phyloP scores from a whole-genome alignment of 305 asterid species.

The Rubia peregrina region DNA sequence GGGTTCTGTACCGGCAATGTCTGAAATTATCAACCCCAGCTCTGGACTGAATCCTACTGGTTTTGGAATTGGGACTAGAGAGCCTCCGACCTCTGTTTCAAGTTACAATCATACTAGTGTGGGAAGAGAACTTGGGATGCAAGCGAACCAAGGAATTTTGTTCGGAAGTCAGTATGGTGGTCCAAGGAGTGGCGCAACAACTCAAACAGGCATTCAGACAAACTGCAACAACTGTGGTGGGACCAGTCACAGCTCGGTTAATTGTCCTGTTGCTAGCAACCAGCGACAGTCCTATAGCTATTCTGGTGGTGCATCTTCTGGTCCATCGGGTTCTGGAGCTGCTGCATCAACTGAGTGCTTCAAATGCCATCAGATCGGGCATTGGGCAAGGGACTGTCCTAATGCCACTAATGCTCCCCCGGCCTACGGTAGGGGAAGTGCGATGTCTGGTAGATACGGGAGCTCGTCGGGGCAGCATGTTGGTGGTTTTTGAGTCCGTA shows the following conservation, averaged over 20 bases:
- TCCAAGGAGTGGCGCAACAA: conserved; percentile 33
- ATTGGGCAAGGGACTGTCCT: conserved; percentile 88
- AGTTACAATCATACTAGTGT: conserved; percentile 31
- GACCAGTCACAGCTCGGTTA: conserved; percentile 53
- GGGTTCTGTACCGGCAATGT: conserved; percentile 32
- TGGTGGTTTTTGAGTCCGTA: conserved; percentile 60
- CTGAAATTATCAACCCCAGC: conserved; percentile 27
- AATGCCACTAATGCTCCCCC: conserved; percentile 35
- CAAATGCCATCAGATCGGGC: conserved; percentile 80
- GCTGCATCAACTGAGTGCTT: conserved; percentile 52
- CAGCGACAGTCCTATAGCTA: conserved; percentile 44
- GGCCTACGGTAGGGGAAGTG: conserved; percentile 41
- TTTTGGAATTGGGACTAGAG: conserved; percentile 29
- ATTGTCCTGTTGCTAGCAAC: conserved; percentile 52
- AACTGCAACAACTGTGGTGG: conserved; percentile 75
- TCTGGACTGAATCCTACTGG: conserved; percentile 31
- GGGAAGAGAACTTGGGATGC: conserved; percentile 29
- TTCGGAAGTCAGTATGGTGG: conserved; percentile 53
- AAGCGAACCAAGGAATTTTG: conserved; percentile 34
- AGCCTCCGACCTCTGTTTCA: conserved; percentile 24
- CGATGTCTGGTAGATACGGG: conserved; percentile 49
- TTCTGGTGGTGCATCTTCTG: conserved; percentile 37
- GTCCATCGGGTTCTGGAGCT: conserved; percentile 30
- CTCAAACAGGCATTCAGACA: conserved; percentile 31
- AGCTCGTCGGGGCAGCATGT: conserved; percentile 47